These are phyloP conservation scores for Angomonas desouzai DNA, from an alignment of 208 protist species.

Conservation along the genomic window DNA sequence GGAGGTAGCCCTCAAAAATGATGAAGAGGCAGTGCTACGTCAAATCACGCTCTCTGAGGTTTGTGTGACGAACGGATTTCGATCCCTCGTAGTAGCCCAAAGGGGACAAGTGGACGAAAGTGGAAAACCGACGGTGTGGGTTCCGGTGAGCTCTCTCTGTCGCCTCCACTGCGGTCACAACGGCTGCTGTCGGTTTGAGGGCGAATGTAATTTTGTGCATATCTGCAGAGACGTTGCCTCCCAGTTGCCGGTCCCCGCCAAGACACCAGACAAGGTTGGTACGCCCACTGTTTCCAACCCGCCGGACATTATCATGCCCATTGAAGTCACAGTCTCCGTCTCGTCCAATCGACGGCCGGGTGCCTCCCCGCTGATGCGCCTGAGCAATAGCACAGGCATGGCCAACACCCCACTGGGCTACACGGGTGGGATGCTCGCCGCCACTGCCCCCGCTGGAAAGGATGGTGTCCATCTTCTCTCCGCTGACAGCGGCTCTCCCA, in stretches of 20 bases:
- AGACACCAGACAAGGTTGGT: background rate
- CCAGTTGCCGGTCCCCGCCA: background rate
- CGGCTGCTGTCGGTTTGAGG: constrained; percentile 77
- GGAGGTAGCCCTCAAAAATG: constrained; percentile 25
- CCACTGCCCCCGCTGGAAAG: constrained; percentile 26
- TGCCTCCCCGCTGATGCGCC: constrained; percentile 27
- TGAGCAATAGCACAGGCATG: constrained; percentile 33
- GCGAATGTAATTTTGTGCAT: constrained; percentile 84
- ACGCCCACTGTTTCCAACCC: background rate
- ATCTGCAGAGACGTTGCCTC: constrained; percentile 46
- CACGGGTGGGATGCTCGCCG: constrained; percentile 30
- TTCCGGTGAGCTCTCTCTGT: constrained; percentile 62
- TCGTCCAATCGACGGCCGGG: background rate
- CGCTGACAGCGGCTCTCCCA: constrained; percentile 17
- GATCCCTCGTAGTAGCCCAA: constrained; percentile 34
- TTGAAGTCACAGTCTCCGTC: background rate
- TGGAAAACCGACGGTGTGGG: constrained; percentile 16
- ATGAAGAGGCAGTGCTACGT: constrained; percentile 21
- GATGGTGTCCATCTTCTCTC: constrained; percentile 41
- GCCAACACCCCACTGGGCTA: constrained; percentile 20
- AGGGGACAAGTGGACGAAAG: constrained; percentile 10
- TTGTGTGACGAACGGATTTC: constrained; percentile 55
- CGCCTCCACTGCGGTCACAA: constrained; percentile 47
- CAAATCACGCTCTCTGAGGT: constrained; percentile 25
- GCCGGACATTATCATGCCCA: background rate